These are phyloP conservation scores for Neofusicoccum sp. DNA, from an alignment of 2,329 filamentous ascomycete genomes.

Conservation along the genomic window DNA sequence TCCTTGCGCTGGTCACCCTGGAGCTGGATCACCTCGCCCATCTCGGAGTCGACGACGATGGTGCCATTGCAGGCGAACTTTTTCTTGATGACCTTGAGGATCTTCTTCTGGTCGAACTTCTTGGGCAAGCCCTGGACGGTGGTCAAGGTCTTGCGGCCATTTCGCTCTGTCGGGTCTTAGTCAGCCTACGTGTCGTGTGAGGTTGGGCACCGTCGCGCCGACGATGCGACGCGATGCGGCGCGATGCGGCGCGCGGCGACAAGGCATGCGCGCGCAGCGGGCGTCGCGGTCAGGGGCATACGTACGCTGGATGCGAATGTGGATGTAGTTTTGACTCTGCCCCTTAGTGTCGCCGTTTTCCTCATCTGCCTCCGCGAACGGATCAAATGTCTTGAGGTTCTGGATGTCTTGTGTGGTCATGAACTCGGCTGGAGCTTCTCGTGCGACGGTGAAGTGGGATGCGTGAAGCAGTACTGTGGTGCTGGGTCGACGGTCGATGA, in stretches of 20 bases:
- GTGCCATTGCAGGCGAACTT: constrained; percentile 99
- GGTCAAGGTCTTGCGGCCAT: constrained; percentile 99
- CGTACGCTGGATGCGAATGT: constrained; percentile 99
- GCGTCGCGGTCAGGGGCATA: constrained; percentile 31
- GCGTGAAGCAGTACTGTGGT: neutral
- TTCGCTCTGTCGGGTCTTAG: constrained; percentile 73
- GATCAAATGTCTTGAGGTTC: constrained; percentile 63
- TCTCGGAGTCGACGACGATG: constrained; percentile 92
- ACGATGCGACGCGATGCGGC: neutral
- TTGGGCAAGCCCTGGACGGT: constrained; percentile 98
- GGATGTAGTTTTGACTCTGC: constrained; percentile 96
- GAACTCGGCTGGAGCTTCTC: constrained; percentile 17
- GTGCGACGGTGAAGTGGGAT: neutral
- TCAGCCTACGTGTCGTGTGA: constrained; percentile 42
- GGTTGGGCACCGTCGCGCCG: neutral
- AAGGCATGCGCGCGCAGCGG: neutral
- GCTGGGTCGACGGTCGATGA: neutral
- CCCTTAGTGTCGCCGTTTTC: constrained; percentile 88
- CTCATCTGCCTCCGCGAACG: constrained; percentile 99
- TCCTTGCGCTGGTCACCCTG: constrained; percentile 99
- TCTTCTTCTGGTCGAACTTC: constrained; percentile 99
- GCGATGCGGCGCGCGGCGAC: neutral
- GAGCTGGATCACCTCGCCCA: constrained; percentile 99
- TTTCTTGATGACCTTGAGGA: constrained; percentile 99
- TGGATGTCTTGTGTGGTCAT: constrained; percentile 20